Conservation (phyloP, 2,329 filamentous ascomycete genomes). For the Xylaria sp. region DNA sequence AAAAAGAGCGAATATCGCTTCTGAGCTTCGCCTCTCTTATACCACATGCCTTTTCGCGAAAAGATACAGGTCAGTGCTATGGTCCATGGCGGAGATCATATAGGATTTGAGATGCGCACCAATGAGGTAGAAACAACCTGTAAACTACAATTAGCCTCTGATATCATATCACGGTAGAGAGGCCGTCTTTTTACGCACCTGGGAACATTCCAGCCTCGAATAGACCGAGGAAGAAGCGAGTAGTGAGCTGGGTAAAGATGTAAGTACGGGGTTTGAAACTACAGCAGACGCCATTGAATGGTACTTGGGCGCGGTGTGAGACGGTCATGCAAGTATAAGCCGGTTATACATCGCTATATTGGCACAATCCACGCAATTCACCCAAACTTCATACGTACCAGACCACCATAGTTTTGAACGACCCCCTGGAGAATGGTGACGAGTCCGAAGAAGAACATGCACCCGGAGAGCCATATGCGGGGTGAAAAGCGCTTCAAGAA, state of each 20-base stretch:
- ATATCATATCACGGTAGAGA: neutral
- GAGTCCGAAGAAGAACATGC: constrained; percentile 87
- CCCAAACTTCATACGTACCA: constrained; percentile 52
- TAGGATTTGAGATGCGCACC: constrained; percentile 70
- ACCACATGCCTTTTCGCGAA: constrained; percentile 76
- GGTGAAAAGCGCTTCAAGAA: constrained; percentile 69
- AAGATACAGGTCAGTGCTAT: constrained; percentile 33
- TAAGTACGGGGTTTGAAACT: constrained; percentile 16
- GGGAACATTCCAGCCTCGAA: constrained; percentile 75
- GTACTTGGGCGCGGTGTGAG: neutral
- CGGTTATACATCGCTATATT: neutral
- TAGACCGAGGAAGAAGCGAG: constrained; percentile 86
- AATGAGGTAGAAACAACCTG: constrained; percentile 72
- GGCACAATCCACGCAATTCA: neutral
- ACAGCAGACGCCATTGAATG: neutral
- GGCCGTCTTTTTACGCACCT: constrained; percentile 35
- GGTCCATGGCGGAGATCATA: constrained; percentile 3
- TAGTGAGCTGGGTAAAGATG: constrained; percentile 62
- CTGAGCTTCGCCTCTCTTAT: constrained; percentile 86
- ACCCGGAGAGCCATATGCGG: constrained; percentile 70
- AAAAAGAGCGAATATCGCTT: constrained; percentile 96
- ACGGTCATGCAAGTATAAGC: neutral
- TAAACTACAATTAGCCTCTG: constrained; percentile 55
- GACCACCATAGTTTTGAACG: constrained; percentile 78
- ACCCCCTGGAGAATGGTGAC: constrained; percentile 81